phyloP scores from a whole-genome alignment of 345 rosid species.

The Dovyalis caffra region DNA sequence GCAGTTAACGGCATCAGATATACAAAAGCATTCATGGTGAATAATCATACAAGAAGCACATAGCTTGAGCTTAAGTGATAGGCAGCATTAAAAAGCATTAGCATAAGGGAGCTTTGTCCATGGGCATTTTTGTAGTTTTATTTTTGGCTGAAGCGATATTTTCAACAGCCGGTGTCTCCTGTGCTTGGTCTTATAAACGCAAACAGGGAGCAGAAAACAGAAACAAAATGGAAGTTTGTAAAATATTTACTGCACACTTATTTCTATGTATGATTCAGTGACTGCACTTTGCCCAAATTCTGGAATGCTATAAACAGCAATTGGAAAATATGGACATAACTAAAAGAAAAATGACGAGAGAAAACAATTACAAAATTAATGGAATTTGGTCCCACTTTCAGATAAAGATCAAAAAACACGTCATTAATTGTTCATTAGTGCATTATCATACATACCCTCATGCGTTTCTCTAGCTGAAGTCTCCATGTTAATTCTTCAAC shows the following conservation, averaged over 20 bases:
- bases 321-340: not conserved
- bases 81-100: not conserved
- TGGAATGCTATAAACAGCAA: not conserved
- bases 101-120: too few relatives aligned
- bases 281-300: not conserved
- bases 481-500: conserved; percentile 99
- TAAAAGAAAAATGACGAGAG: not conserved
- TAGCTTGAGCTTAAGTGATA: not conserved
- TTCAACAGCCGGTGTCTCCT: not conserved
- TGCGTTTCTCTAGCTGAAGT: conserved; percentile 93
- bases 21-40: not conserved
- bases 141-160: not conserved
- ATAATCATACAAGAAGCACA: not conserved
- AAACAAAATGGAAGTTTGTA: not conserved
- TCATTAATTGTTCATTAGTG: not conserved
- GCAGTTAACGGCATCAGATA: too few relatives aligned
- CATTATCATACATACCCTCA: conserved; percentile 61
- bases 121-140: not conserved
- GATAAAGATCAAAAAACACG: too few relatives aligned
- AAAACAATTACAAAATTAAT: not conserved
- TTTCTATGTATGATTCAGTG: not conserved
- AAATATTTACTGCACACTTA: not conserved
- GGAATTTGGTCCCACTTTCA: not conserved
- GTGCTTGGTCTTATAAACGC: not conserved
- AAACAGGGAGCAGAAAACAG: not conserved